phyloP scores from a whole-genome alignment of 2,329 filamentous ascomycete genomes.

The Westerdykella sp. region DNA sequence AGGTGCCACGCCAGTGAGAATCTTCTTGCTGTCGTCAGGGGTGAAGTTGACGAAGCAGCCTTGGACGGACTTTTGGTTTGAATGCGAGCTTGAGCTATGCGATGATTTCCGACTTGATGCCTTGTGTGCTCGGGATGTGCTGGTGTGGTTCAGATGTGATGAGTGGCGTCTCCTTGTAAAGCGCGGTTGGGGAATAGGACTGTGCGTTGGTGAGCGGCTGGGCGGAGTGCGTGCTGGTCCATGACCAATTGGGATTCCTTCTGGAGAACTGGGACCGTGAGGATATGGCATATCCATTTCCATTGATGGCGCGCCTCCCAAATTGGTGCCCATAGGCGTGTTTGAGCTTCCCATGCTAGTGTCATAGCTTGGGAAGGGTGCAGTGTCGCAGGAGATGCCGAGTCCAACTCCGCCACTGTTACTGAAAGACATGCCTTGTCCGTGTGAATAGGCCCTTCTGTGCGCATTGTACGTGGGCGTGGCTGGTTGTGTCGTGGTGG shows the following conservation, averaged over 20 bases:
- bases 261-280: slow-evolving; percentile 4
- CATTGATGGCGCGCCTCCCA: slow-evolving; percentile 14
- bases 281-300: slow-evolving; percentile 17
- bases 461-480: slow-evolving; percentile 14
- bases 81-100: slow-evolving; percentile 14
- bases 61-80: slow-evolving; percentile 38
- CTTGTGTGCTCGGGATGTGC: slow-evolving; percentile 5
- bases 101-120: slow-evolving; percentile 16
- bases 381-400: slow-evolving; percentile 26
- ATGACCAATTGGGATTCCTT: slow-evolving; percentile 17
- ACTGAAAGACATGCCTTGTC: slow-evolving; percentile 1
- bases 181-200: slow-evolving; percentile 15
- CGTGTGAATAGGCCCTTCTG: slow-evolving; percentile 3
- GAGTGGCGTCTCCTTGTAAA: slow-evolving; percentile 22
- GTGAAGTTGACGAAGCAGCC: slow-evolving; percentile 85
- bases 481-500: slow-evolving; percentile 12
- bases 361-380: slow-evolving; percentile 17
- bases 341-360: slow-evolving; percentile 5
- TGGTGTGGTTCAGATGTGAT: slow-evolving; percentile 5
- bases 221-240: slow-evolving; percentile 5
- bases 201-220: slow-evolving; percentile 21
- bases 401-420: slow-evolving; percentile 18
- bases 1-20: slow-evolving; percentile 86
- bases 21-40: slow-evolving; percentile 65
- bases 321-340: not conserved